phyloP scores from a whole-genome alignment of 1,284 basidiomycete species.

The Ceratobasidium sp. region DNA sequence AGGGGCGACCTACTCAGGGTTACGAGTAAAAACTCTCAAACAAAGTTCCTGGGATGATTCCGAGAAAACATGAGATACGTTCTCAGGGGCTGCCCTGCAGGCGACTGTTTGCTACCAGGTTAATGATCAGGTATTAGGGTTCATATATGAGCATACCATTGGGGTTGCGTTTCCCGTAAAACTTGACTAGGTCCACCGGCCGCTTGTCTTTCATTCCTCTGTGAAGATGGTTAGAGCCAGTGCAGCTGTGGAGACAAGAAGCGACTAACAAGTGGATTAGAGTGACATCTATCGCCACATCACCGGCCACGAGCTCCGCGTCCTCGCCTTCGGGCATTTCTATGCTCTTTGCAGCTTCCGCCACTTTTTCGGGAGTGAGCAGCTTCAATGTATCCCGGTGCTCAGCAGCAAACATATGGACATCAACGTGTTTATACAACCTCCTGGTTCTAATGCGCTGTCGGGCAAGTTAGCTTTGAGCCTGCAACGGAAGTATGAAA shows the following conservation, averaged over 20 bases:
- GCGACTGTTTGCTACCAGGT: not conserved
- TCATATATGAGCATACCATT: slow-evolving; percentile 54
- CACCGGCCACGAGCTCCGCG: slow-evolving; percentile 52
- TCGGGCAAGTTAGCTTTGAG: not conserved
- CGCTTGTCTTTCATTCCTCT: slow-evolving; percentile 70
- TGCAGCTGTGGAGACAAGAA: not conserved
- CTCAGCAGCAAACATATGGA: slow-evolving; percentile 63
- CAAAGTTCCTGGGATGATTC: slow-evolving; percentile 32
- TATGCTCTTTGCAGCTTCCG: slow-evolving; percentile 54
- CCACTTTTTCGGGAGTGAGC: slow-evolving; percentile 63
- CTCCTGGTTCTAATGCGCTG: slow-evolving; percentile 53
- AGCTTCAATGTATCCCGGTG: slow-evolving; percentile 51
- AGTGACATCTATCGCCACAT: slow-evolving; percentile 69
- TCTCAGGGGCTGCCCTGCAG: slow-evolving; percentile 24
- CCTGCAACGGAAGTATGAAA: not conserved
- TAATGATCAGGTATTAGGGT: not conserved
- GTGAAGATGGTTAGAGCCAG: not conserved
- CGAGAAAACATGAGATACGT: slow-evolving; percentile 32
- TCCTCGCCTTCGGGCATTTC: slow-evolving; percentile 44
- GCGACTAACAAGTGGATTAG: slow-evolving; percentile 61
- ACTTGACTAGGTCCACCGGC: slow-evolving; percentile 69
- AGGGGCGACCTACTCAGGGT: slow-evolving; percentile 14
- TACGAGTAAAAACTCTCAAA: slow-evolving; percentile 26
- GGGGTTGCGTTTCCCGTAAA: slow-evolving; percentile 72
- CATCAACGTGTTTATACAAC: slow-evolving; percentile 73